Evolutionary conservation across 2,329 filamentous ascomycete species (phyloP), one percentile per base, ranked within the genome.

Genomic region (Cercospora nicotianae): DNA sequence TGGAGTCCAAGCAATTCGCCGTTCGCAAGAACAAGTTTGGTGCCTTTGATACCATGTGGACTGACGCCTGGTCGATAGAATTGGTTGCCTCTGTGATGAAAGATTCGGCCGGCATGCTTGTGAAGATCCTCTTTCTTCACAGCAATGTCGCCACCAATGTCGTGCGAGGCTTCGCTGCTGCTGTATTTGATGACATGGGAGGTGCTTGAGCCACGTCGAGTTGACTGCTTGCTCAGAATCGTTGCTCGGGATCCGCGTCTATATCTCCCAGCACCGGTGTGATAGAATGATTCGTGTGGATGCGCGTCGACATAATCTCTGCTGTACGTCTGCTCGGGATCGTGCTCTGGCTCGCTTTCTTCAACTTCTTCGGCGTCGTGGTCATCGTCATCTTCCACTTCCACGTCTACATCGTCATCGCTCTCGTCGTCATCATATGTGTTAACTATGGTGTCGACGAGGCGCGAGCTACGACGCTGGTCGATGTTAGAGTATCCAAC

Each of bases 41-140:
- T 72, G n/a, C 70, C 72, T 55, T 67, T 69, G 45, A 66, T 70
- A 42, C 68, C 70, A 31, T 67, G 65, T 4, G 74, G 74, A n/a
- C 67, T 70, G n/a, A 69, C 62, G 6, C 75, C 75, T n/a, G 70
- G 72, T 39, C 72, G 73, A 65, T 76, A 77, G n/a, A 73, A 75
- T n/a, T 70, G 70, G 51, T 75, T 76, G 48, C 76, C 76, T 63
- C 71, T 73, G 67, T 78, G 76, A 31, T 76, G 73, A 60, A 77
- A 77, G 53, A 66, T 67, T 16, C 65, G 48, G 13, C 72, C 72
- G 36, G 72, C 69, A 57, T 72, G 72, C 30, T 72, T 70, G 58
- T 68, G 66, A 16, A 73, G 64, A 16, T 73, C 70, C 20, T 72
- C 71, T 39, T 67, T 65, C 51, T 70, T 71, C 26, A 72, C 63